Conservation (phyloP, 768 basidiomycete species). For the Pleurotus platypus region DNA sequence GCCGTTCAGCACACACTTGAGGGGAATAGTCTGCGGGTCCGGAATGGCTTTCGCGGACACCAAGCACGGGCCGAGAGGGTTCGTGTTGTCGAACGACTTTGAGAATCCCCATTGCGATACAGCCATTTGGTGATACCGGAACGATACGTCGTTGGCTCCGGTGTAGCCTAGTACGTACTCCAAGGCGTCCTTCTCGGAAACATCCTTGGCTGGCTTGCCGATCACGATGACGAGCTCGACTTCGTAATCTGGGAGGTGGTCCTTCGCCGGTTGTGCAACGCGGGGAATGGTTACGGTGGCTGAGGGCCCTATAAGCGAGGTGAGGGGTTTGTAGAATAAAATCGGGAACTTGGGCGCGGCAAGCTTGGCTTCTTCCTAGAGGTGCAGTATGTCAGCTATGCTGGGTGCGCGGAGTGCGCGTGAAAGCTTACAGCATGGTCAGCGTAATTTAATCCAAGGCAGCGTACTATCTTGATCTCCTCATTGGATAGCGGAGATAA, state of each 20-base stretch:
- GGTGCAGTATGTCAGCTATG: conserved; percentile 1
- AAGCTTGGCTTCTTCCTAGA: conserved; percentile 59
- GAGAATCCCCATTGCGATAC: conserved; percentile 88
- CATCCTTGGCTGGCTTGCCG: conserved; percentile 76
- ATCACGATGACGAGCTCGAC: conserved; percentile 81
- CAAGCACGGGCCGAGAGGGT: conserved; percentile 79
- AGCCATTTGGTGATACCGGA: conserved; percentile 77
- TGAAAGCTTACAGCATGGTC: conserved; percentile 60
- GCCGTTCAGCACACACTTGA: conserved; percentile 69
- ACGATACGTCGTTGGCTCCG: conserved; percentile 80
- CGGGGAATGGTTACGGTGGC: conserved; percentile 64
- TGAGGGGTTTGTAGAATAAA: conserved; percentile 76
- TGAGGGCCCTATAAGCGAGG: conserved; percentile 66
- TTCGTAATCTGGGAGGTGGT: conserved; percentile 79
- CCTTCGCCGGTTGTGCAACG: conserved; percentile 64
- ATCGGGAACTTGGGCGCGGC: conserved; percentile 66
- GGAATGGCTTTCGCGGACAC: conserved; percentile 62
- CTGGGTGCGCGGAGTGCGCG: conserved; percentile 15
- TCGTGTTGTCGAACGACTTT: conserved; percentile 76
- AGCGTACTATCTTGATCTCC: conserved; percentile 67
- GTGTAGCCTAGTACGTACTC: conserved; percentile 87
- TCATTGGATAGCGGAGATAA: conserved; percentile 66
- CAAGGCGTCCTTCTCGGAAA: conserved; percentile 75
- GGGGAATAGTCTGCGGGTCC: conserved; percentile 60
- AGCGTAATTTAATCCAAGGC: conserved; percentile 79